Conservation (phyloP, 2,329 filamentous ascomycete species). For the Stemphylium beticola region DNA sequence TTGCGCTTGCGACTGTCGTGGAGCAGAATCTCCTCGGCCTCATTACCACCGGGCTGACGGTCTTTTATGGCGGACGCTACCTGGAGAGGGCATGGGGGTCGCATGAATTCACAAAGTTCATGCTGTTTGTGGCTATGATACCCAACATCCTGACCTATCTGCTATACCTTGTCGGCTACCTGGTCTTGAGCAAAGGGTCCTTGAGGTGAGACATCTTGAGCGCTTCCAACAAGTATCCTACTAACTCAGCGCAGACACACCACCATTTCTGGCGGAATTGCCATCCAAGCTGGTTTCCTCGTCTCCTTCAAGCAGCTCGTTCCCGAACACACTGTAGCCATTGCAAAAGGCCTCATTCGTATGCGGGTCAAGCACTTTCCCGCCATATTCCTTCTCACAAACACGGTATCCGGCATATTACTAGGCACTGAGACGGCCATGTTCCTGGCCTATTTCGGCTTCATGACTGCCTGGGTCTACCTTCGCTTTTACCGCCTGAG, state of each 20-base stretch:
- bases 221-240: neutral
- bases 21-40: slow-evolving; percentile 93
- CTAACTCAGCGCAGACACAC: slow-evolving; percentile 63
- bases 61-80: slow-evolving; percentile 93
- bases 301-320: slow-evolving; percentile 98
- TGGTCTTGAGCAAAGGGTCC: slow-evolving; percentile 68
- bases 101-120: slow-evolving; percentile 87
- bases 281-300: slow-evolving; percentile 90
- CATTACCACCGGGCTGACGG: slow-evolving; percentile 73
- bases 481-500: slow-evolving; percentile 90
- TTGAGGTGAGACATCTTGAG: slow-evolving; percentile 66
- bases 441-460: slow-evolving; percentile 79
- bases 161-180: slow-evolving; percentile 75
- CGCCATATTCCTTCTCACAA: slow-evolving; percentile 75
- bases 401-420: slow-evolving; percentile 68
- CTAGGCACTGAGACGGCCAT: slow-evolving; percentile 77
- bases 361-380: slow-evolving; percentile 84
- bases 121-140: slow-evolving; percentile 76
- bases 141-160: slow-evolving; percentile 80
- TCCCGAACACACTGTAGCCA: slow-evolving; percentile 93
- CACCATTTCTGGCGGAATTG: slow-evolving; percentile 85
- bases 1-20: slow-evolving; percentile 82
- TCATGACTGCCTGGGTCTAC: slow-evolving; percentile 92
- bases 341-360: slow-evolving; percentile 87
- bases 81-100: slow-evolving; percentile 96